Evolutionary conservation across 202 grass and related monocot genomes (phyloP).

Genomic region (Sporobolus alterniflorus): DNA sequence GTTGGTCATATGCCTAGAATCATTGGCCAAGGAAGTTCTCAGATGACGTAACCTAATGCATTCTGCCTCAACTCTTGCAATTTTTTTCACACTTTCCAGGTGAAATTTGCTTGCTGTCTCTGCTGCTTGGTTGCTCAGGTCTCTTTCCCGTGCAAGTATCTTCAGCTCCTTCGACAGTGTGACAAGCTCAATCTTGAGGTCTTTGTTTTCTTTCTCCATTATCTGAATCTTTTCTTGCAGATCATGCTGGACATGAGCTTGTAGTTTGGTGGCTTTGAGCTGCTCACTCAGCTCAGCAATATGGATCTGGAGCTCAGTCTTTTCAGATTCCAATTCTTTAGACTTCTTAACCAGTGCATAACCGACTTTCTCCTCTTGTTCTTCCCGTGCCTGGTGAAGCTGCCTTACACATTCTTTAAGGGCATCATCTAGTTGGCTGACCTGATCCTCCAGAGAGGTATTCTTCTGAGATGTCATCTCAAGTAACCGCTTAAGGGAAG

Average conservation of each 20-base stretch:
- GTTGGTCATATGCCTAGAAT: conserved; percentile 48
- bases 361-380: conserved; percentile 76
- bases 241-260: conserved; percentile 39
- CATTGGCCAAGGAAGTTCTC: conserved; percentile 42
- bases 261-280: conserved; percentile 45
- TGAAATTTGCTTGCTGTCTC: conserved; percentile 97
- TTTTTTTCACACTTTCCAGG: conserved; percentile 86
- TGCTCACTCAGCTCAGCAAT: conserved; percentile 54
- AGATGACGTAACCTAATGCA: conserved; percentile 67
- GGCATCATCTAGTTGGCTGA: conserved; percentile 78
- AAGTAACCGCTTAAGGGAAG: conserved; percentile 70
- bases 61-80: conserved; percentile 82
- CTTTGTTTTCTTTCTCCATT: conserved; percentile 67
- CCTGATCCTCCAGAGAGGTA: conserved; percentile 68
- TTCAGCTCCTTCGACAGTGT: conserved; percentile 58
- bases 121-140: conserved; percentile 88
- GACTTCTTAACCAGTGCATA: conserved; percentile 57
- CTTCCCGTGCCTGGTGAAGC: conserved; percentile 80
- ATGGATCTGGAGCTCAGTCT: conserved; percentile 59
- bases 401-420: conserved; percentile 98
- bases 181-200: conserved; percentile 60
- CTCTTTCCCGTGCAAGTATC: conserved; percentile 73
- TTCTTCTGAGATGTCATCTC: conserved; percentile 76
- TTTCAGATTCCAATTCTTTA: conserved; percentile 55
- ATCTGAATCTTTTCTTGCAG: conserved; percentile 59